Evolutionary conservation across 2,329 filamentous ascomycete species (phyloP).

Genomic region (Boeremia lycopersici): DNA sequence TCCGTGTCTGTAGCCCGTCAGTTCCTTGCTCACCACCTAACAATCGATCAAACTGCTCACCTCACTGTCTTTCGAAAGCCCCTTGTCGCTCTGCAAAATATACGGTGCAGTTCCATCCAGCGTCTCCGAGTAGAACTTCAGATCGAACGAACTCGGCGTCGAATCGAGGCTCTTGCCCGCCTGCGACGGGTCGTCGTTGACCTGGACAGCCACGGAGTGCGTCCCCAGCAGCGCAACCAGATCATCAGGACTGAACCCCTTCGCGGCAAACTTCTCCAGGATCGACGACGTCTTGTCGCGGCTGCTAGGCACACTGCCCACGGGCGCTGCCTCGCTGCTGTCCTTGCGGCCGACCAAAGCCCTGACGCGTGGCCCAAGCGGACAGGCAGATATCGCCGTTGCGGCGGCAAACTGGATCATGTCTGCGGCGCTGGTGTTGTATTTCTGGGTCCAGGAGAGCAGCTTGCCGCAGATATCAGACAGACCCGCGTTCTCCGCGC

Average conservation of each 20-base stretch:
- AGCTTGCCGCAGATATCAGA: constrained; percentile 49
- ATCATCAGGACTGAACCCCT: constrained; percentile 37
- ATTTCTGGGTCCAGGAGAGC: constrained; percentile 47
- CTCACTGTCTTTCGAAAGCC: constrained; percentile 27
- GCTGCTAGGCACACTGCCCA: constrained; percentile 21
- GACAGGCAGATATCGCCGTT: constrained; percentile 30
- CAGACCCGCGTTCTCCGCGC: constrained; percentile 52
- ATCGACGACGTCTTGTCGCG: constrained; percentile 26
- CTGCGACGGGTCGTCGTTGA: constrained; percentile 30
- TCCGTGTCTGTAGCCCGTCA: constrained; percentile 23
- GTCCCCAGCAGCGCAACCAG: constrained; percentile 44
- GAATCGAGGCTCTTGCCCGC: constrained; percentile 35
- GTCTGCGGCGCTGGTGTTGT: constrained; percentile 39
- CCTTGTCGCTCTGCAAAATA: constrained; percentile 28
- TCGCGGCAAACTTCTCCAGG: constrained; percentile 30
- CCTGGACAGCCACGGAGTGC: constrained; percentile 37
- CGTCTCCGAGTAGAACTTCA: constrained; percentile 39
- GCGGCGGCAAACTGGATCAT: constrained; percentile 38
- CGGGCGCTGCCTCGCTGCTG: constrained; percentile 19
- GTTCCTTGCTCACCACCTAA: neutral
- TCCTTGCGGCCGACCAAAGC: constrained; percentile 32
- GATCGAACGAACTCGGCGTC: constrained; percentile 37
- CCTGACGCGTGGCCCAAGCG: constrained; percentile 27
- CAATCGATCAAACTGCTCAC: neutral
- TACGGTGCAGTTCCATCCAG: constrained; percentile 33